A percentile compares a stretch with the other conserved stretches of the same genome.
Evolutionary conservation across 2,329 filamentous ascomycete species (phyloP).

Genomic region (Pseudogymnoascus sp.): DNA sequence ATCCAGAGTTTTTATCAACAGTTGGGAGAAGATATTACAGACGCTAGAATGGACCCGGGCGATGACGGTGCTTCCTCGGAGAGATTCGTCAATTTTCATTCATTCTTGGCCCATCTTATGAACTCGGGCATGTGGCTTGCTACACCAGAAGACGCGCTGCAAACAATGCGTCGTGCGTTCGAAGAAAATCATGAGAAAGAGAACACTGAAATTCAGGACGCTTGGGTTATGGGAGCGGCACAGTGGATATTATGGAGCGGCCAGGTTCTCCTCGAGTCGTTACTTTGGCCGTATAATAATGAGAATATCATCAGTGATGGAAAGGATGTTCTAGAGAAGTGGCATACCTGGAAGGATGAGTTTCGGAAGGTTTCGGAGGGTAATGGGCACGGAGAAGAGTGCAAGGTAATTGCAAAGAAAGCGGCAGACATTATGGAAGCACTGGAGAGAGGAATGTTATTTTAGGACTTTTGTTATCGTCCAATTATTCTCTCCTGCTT

Average conservation of each 20-base stretch:
- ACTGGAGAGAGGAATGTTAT: background rate
- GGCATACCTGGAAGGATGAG: background rate
- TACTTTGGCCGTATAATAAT: background rate
- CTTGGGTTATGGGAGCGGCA: background rate
- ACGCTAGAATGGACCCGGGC: background rate
- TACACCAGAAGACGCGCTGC: background rate
- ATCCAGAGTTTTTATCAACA: background rate
- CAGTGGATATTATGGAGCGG: background rate
- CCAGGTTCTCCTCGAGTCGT: background rate
- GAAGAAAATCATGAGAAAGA: background rate
- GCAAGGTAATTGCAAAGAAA: background rate
- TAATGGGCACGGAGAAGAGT: background rate
- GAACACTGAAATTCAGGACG: background rate
- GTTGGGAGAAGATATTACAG: background rate
- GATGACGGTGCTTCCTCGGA: background rate
- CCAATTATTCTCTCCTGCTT: background rate
- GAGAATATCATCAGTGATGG: background rate
- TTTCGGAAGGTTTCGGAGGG: background rate
- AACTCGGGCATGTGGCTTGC: background rate
- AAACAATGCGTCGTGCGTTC: background rate
- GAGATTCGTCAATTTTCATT: background rate
- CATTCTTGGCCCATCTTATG: background rate
- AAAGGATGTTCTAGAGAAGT: background rate
- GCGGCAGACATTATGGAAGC: background rate
- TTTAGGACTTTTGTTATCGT: background rate